A percentile compares a stretch with the other conserved stretches of the same genome.
Evolutionary conservation across 225 moss, liverwort and hornwort genomes (phyloP).

Genomic region (Pleurozium schreberi): DNA sequence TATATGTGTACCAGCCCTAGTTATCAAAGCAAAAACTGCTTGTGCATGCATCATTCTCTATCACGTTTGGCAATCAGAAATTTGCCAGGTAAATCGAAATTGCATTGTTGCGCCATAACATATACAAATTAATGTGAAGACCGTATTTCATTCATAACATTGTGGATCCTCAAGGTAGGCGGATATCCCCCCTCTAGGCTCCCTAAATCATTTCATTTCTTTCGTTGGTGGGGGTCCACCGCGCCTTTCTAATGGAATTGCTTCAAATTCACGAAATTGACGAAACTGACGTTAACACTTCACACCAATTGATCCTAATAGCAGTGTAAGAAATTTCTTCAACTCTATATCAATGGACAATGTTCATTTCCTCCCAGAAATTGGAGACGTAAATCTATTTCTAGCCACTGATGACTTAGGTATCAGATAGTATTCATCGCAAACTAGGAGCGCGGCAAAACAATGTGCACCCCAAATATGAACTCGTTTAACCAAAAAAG

Average conservation of each 20-base stretch:
- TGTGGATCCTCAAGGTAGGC: not conserved
- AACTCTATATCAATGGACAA: no score
- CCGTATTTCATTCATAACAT: not conserved
- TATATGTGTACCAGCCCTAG: no score
- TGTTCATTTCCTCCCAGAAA: not conserved
- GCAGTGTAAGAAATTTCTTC: not conserved
- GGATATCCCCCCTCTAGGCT: not conserved
- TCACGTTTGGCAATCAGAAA: not conserved
- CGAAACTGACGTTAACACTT: not conserved
- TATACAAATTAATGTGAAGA: no score
- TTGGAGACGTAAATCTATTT: not conserved
- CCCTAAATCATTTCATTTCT: not conserved
- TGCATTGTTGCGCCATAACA: not conserved
- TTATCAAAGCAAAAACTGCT: not conserved
- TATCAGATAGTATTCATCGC: not conserved
- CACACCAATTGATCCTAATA: not conserved
- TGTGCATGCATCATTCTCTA: no score
- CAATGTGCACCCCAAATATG: not conserved
- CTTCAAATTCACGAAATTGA: no score
- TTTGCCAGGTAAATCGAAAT: not conserved
- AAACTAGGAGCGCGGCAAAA: not conserved
- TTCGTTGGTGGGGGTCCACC: not conserved
- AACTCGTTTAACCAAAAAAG: not conserved
- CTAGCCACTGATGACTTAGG: not conserved
- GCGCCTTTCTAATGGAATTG: not conserved